Percentiles rank a stretch among this genome's conserved stretches.
Conservation (phyloP, 2,329 filamentous ascomycete species). For the Trichoderma asperellum region DNA sequence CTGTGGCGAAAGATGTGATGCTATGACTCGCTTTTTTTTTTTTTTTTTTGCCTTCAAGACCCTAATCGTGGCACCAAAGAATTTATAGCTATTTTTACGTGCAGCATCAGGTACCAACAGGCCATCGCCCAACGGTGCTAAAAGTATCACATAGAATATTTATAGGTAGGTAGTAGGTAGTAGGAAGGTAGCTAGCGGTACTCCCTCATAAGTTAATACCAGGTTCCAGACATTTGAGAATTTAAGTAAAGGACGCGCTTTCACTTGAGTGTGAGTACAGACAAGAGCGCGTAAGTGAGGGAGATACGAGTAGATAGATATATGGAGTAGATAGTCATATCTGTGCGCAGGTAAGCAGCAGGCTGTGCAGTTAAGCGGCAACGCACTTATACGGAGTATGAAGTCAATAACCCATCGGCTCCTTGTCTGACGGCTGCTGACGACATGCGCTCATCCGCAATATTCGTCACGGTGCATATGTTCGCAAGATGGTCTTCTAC, state of each 20-base stretch:
- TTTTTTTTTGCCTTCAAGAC: not conserved
- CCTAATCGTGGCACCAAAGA: not conserved
- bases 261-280: not conserved
- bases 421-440: not conserved
- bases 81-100: not conserved
- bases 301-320: not conserved
- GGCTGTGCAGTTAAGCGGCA: constrained; percentile 8
- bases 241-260: not conserved
- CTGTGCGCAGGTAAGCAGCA: not conserved
- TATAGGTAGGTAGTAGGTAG: too few relatives aligned
- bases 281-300: not conserved
- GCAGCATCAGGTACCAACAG: constrained; percentile 4
- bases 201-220: not conserved
- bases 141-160: not conserved
- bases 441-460: not conserved
- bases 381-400: not conserved
- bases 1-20: not conserved
- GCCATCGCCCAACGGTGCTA: not conserved
- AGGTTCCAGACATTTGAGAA: not conserved
- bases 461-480: constrained; percentile 3
- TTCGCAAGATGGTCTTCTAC: not conserved
- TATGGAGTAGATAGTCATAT: not conserved
- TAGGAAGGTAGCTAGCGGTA: not conserved
- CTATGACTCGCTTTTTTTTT: not conserved
- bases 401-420: not conserved